Base-by-base conservation (phyloP, 495 filamentous ascomycete species). In the Penicilliopsis zonata region DNA sequence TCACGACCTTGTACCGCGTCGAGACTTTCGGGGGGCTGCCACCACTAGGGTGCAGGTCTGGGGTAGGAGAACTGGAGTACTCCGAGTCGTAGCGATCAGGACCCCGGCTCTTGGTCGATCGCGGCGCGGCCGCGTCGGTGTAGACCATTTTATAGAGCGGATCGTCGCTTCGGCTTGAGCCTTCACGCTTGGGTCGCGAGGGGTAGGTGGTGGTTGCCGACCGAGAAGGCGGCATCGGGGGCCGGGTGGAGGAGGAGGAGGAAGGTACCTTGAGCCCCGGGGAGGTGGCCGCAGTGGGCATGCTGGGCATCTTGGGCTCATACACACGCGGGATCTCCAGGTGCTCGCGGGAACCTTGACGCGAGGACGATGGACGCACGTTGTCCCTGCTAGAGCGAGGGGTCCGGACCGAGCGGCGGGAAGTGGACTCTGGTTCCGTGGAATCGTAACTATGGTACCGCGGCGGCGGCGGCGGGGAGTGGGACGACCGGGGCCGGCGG, bases 51-150 rank as follows among this genome's bases (percentile, higher is more conserved):
- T 38, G 30, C 35, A 56, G 52, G 15, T 65, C 61, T 9, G 63
- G 53, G 1, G 59, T 63, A 20, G 47, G 49, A 23, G 63, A 54
- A 34, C 60, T 66, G 8, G 58, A 65, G 34, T 66, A 63, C 8
- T 61, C 61, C 3, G 64, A 67, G 26, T 70, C 66, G 16, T 60
- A 44, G 31, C 50, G 45, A 4, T 65, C 55, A 3, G 34, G 17
- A 6, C 40, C 34, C 35, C 53, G 37, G 12, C 52, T 37, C 33
- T 53, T 63, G 4, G 62, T 51, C 12, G 61, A 35, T 4, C 60
- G 59, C 17, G 39, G 23, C 7, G 53, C 46, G 10, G 42, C 22
- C 5, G 39, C 42, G 2, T 42, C 26, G 13, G 46, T 35, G 13
- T 38, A 41, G 13, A 35, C 42, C 52, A 52, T 57, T 13, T 41